Evolutionary conservation across 352 stramenopile genomes (phyloP), one percentile per base, ranked within the genome.

Genomic region (Phytophthora pluvialis): DNA sequence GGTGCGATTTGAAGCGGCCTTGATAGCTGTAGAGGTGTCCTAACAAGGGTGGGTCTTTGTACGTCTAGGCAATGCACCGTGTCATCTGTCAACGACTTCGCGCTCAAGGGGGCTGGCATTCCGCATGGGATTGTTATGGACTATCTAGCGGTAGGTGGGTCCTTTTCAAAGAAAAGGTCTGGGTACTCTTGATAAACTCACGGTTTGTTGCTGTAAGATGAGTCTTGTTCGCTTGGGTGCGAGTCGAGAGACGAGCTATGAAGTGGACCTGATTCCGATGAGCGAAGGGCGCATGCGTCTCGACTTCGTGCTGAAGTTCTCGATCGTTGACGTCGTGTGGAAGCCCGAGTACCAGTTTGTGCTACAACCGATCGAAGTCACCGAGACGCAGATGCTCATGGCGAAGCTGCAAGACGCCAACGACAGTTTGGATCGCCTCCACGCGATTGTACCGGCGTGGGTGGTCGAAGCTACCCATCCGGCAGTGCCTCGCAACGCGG

Each of bases 331-430:
- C 10, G 43, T 72, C 39, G 42, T 67, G 32, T 76, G 68, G 68
- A 47, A 66, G 28, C 56, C 68, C 3, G 49, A 73, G 38, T 76
- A 76, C 44, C 57, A 76, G 25, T 76, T 76, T 28, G 64, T 73
- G 29, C 47, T 76, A 2, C 51, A 73, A 13, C 51, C 63, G 33
- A 59, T 76, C 13, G 45, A 73, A 47, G 53, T 77, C 10, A 67
- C 64, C 0, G 64, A 70, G 28, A 73, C 59, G 15, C 63, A 77
- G 18, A 69, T 73, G 25, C 43, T 77, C n/a, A 29, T 44, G 25
- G 63, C 69, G 0, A 69, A 73, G 32, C 32, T 73, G 11, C 58
- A 49, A 45, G 69, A 77, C 12, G 54, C 60, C n/a, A 57, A 66
- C 7, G 64, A 77, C 26, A 57, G 11, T 43, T 50, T 77, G 43